Evolutionary conservation across 495 filamentous ascomycete genomes (phyloP).

Genomic region (Daldinia grandis): DNA sequence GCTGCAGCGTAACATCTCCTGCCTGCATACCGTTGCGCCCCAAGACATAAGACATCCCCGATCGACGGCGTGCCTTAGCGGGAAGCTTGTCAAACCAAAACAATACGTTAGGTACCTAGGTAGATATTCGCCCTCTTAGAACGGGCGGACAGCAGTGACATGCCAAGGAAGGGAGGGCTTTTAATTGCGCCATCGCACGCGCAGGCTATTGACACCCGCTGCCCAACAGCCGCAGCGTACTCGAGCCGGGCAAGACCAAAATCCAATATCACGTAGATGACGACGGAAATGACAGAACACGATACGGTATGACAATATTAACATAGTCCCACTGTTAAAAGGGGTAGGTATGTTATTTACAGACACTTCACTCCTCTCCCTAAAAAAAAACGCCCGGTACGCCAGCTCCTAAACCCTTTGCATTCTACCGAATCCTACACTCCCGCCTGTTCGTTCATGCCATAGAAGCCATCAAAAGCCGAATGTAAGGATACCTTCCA

Average conservation of each 20-base stretch:
- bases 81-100: neutral
- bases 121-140: neutral
- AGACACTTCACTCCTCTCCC: neutral
- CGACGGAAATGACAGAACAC: neutral
- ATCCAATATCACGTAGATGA: neutral
- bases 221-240: neutral
- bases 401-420: constrained; percentile 11
- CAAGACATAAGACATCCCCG: constrained; percentile 1
- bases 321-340: constrained; percentile 3
- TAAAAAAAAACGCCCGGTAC: constrained; percentile 19
- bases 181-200: neutral
- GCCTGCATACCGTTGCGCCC: constrained; percentile 3
- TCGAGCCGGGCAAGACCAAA: neutral
- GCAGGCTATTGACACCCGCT: constrained; percentile 1
- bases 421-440: constrained; percentile 3
- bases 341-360: constrained; percentile 15
- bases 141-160: neutral
- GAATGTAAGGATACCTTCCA: neutral
- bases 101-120: no score
- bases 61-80: constrained; percentile 11
- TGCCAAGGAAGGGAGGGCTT: neutral
- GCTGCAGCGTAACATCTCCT: constrained; percentile 8
- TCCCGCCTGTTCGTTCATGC: neutral
- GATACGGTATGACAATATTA: neutral
- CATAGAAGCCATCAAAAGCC: neutral